Evolutionary conservation across 2,329 filamentous ascomycete genomes (phyloP).

Genomic region (Hypoxylon sp.): DNA sequence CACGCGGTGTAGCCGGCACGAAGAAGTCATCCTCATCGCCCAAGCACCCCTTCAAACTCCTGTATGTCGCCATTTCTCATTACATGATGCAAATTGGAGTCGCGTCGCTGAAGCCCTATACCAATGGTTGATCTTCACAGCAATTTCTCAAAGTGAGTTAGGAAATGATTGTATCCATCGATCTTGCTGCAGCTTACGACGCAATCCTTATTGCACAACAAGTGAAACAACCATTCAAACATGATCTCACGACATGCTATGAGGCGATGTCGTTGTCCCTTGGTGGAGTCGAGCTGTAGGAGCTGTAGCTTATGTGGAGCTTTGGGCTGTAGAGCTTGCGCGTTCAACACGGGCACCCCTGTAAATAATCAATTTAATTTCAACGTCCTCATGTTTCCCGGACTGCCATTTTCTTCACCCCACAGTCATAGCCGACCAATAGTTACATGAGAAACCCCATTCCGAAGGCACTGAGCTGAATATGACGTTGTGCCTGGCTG

Average conservation of each 20-base stretch:
- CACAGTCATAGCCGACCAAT: not conserved
- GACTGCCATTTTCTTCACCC: not conserved
- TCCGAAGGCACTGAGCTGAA: not conserved
- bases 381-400: slow-evolving; percentile 8
- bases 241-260: slow-evolving; percentile 8
- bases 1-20: slow-evolving; percentile 1
- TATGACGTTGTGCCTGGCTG: not conserved
- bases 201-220: slow-evolving; percentile 13
- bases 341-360: slow-evolving; percentile 26
- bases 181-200: slow-evolving; percentile 24
- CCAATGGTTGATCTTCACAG: slow-evolving; percentile 14
- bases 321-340: slow-evolving; percentile 23
- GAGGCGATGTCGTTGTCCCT: slow-evolving; percentile 17
- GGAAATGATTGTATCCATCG: slow-evolving; percentile 10
- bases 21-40: not conserved
- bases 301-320: slow-evolving; percentile 17
- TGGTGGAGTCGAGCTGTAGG: slow-evolving; percentile 8
- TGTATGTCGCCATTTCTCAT: slow-evolving; percentile 15
- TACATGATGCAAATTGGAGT: slow-evolving; percentile 13
- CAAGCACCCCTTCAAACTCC: not conserved
- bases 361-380: slow-evolving; percentile 21
- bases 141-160: slow-evolving; percentile 1
- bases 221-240: slow-evolving; percentile 6
- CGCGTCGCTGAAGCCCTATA: slow-evolving; percentile 1
- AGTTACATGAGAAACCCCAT: not conserved